Percentiles rank a stretch among this genome's conserved stretches.
phyloP scores from a whole-genome alignment of 176 grass and related monocot species.

The Avena sativa region DNA sequence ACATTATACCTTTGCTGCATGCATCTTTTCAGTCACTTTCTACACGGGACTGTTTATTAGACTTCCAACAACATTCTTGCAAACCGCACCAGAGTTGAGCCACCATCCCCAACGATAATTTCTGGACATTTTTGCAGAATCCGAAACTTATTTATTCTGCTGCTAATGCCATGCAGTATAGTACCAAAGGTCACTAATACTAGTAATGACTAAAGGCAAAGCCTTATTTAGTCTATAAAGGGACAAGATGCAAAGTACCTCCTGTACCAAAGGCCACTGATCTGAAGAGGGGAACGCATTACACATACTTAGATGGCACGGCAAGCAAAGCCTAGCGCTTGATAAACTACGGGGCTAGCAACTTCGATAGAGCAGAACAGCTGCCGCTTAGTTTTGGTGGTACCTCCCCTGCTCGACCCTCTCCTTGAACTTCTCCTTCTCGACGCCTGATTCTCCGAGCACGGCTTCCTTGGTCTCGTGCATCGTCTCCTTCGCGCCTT shows the following conservation, averaged over 20 bases:
- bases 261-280: not conserved
- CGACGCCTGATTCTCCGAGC: conserved; percentile 49
- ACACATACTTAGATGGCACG: not conserved
- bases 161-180: conserved; percentile 1
- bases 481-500: conserved; percentile 59
- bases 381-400: conserved; percentile 40
- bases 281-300: not conserved
- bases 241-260: not conserved
- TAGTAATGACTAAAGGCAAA: not conserved
- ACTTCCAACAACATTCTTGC: not conserved
- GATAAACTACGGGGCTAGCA: not conserved
- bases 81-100: not conserved
- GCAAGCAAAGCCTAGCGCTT: not conserved
- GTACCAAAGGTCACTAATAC: not conserved
- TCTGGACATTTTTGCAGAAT: not conserved
- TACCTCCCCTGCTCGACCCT: conserved; percentile 71
- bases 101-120: not conserved
- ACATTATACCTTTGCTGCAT: not conserved
- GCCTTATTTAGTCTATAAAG: conserved; percentile 39
- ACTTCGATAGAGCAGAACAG: not conserved
- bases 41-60: not conserved
- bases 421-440: conserved; percentile 71
- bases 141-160: conserved; percentile 2
- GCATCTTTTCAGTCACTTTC: not conserved
- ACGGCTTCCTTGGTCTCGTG: conserved; percentile 71